These are phyloP conservation scores for Gracilariopsis chorda DNA, from an alignment of 23 red algal species.

Conservation along the genomic window DNA sequence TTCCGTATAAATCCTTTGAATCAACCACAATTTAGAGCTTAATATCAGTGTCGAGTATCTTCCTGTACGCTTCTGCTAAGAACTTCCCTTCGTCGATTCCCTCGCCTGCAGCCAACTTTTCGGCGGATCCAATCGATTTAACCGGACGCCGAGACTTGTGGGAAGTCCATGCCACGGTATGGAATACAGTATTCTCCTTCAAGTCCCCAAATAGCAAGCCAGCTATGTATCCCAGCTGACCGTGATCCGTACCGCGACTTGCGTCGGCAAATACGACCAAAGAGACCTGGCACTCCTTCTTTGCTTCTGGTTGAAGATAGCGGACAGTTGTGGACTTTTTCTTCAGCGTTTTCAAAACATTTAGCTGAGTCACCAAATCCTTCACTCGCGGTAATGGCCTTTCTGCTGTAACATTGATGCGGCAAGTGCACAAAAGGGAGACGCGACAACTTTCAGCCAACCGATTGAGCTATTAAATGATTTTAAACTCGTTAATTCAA, in stretches of 20 bases:
- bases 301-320: not conserved
- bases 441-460: not conserved
- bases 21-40: too few species aligned
- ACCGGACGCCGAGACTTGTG: not conserved
- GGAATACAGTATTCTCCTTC: not conserved
- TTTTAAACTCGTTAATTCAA: constrained; percentile 10
- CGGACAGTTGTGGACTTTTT: not conserved
- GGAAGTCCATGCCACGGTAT: not conserved
- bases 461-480: constrained; percentile 12
- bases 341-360: not conserved
- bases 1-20: too few species aligned
- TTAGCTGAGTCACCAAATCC: not conserved
- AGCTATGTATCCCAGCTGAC: not conserved
- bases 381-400: not conserved
- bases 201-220: not conserved
- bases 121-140: not conserved
- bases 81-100: constrained; percentile 15
- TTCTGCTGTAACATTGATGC: not conserved
- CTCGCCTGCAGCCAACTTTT: not conserved
- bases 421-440: not conserved
- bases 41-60: too few species aligned
- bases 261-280: not conserved
- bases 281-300: not conserved
- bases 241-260: not conserved
- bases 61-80: too few species aligned